Percentiles rank a stretch among this genome's conserved stretches.
phyloP scores from a whole-genome alignment of 176 grass and related monocot species.

The Paspalum notatum region DNA sequence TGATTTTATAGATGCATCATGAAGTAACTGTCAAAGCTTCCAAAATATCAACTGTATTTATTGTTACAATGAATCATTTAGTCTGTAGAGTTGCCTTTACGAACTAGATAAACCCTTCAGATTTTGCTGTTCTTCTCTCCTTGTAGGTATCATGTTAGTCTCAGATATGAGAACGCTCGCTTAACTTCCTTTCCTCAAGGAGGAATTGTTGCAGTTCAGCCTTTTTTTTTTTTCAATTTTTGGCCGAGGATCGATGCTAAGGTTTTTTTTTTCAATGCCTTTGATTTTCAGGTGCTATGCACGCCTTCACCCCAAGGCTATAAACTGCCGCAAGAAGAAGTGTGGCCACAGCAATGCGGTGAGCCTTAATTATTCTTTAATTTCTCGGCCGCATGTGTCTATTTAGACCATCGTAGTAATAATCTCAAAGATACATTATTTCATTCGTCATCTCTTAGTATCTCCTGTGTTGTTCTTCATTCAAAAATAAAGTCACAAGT shows the following conservation, averaged over 20 bases:
- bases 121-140: background rate
- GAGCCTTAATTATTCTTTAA: background rate
- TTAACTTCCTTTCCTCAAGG: background rate
- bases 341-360: conserved; percentile 68
- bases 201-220: background rate
- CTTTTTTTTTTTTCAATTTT: background rate
- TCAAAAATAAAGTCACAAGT: background rate
- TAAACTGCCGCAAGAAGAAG: conserved; percentile 78
- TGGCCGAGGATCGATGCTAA: background rate
- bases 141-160: background rate
- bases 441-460: background rate
- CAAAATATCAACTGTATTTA: too few species aligned
- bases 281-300: conserved; percentile 36
- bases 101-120: background rate
- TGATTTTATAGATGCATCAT: too few species aligned
- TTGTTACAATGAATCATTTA: background rate
- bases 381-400: background rate
- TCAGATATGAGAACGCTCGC: background rate
- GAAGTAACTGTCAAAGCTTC: too few species aligned
- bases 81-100: background rate
- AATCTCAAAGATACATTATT: too few species aligned
- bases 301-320: conserved; percentile 20
- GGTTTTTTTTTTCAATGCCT: background rate
- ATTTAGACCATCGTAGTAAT: conserved; percentile 19
- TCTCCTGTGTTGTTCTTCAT: background rate